Evolutionary conservation across 2,329 filamentous ascomycete genomes (phyloP), one percentile per base, ranked within the genome.

Genomic region (Colletotrichum sp.): DNA sequence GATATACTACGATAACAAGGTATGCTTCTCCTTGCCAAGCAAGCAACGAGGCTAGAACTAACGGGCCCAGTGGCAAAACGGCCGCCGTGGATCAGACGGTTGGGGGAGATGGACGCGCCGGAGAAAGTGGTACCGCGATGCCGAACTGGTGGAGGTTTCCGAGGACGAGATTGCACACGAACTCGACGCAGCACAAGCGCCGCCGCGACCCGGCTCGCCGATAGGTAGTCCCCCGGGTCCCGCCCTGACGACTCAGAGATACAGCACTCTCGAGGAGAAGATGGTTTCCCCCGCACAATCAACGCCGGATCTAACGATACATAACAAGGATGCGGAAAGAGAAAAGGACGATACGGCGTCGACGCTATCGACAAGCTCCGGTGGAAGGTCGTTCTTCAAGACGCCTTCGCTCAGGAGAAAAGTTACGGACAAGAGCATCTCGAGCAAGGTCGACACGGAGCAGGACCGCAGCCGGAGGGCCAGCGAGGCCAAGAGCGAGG

Each of bases 1-100:
- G 97, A 95, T 98, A 48, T 99, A 97, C 84, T 99, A 98, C 82
- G 97, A 99, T 82, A 99, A 96, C 83, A 98, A 98, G 92, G 95
- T 95, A 86, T 76, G 87, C 79, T 60, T 3, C 7, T 5, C 12
- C 18, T 30, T 36, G 9, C 8, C n/a, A 8, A 8, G 10, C 2
- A 10, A 13, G 13, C 30, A 3, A 3, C 5, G 24, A 13, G 12
- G 22, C 18, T 44, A 13, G 24, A 26, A 6, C 44, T 67, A 64
- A 70, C 28, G 28, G 26, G 28, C 32, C 10, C 65, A 98, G 94
- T 99, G 97, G 97, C 93, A 96, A 83, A 94, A 95, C 79, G 96
- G 96, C 22, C 93, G 95, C 18, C 91, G 95, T 75, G 95, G 95
- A 5, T 90, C 92, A 82, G 97, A 99, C 80, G 95, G 96, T 69